Evolutionary conservation across 2,329 filamentous ascomycete species (phyloP), one percentile per base, ranked within the genome.

Genomic region (Fusarium secorum): DNA sequence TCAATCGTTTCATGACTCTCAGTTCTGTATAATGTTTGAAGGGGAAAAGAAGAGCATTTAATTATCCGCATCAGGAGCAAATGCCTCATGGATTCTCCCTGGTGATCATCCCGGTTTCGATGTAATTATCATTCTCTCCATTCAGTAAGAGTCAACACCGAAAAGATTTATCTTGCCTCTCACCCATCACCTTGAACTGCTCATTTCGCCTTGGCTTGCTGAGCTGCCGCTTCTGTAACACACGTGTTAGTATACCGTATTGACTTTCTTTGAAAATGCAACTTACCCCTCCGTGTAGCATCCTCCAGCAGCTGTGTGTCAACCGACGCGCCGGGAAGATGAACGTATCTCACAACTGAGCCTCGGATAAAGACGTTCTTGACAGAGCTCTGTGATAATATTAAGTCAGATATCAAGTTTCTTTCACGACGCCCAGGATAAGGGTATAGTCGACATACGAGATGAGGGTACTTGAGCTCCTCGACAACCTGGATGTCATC

Each of bases 301-400:
- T 98, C 95, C 84, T 98, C 95, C 68, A 98, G 83, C 69, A 98
- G 82, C 36, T 93, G 91, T 30, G 94, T 91, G 79, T 98, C 95
- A 41, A 98, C 94, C 45, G 93, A 91, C 32, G 86, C 88, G 11
- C 91, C 91, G 1, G 95, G 94, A 54, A 98, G 84, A 81, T 98
- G 93, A 53, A 98, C 94, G 78, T 98, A 98, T 75, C 95, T 88
- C 71, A 98, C 95, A 46, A 97, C 95, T 61, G 93, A 97, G 35
- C 95, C 95, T 77, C 95, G 89, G 77, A 98, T 97, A 79, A 98
- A 98, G 83, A 97, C 94, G 78, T 97, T 97, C 85, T 97, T 97
- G 73, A 97, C 94, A 22, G 94, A 89, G 81, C 87, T 89, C 86
- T 89, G 64, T 33, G 20, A 30, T 28, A 22, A 8, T 14, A 11